Percentiles rank a stretch among this genome's conserved stretches.
Conservation (phyloP, 768 basidiomycete species). For the Lactarius quietus region DNA sequence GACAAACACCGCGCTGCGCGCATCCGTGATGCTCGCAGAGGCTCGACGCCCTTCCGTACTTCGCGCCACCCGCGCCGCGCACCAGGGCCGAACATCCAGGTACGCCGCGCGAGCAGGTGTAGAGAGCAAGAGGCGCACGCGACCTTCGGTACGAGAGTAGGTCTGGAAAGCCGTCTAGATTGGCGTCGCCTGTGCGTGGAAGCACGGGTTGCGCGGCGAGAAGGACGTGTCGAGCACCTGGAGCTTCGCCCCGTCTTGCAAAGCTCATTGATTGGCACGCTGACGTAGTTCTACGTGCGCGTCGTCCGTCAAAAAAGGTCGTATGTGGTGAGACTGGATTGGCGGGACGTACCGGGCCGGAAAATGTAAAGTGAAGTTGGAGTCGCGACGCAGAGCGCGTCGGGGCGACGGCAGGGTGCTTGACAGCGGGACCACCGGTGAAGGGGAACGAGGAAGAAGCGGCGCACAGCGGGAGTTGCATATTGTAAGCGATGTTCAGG, state of each 20-base stretch:
- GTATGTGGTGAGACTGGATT: no score
- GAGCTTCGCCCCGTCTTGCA: slow-evolving; percentile 47
- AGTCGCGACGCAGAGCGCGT: slow-evolving; percentile 82
- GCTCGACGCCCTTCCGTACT: slow-evolving; percentile 54
- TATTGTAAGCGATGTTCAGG: slow-evolving; percentile 92
- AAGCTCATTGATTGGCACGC: slow-evolving; percentile 62
- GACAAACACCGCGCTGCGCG: slow-evolving; percentile 70
- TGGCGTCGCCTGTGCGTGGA: slow-evolving; percentile 81
- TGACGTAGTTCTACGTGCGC: slow-evolving; percentile 61
- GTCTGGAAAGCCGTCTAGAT: slow-evolving; percentile 95
- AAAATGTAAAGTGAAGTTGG: slow-evolving; percentile 68
- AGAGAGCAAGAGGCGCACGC: slow-evolving; percentile 61
- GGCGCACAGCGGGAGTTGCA: slow-evolving; percentile 80
- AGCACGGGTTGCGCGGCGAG: slow-evolving; percentile 65
- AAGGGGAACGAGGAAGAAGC: slow-evolving; percentile 48
- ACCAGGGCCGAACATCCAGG: slow-evolving; percentile 53
- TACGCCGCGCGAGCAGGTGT: slow-evolving; percentile 47
- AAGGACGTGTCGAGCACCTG: slow-evolving; percentile 67
- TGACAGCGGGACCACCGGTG: slow-evolving; percentile 38
- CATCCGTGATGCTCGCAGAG: slow-evolving; percentile 72
- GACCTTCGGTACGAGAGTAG: slow-evolving; percentile 58
- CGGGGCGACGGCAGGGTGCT: slow-evolving; percentile 61
- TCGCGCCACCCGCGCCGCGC: slow-evolving; percentile 63
- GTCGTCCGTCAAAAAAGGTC: neutral
- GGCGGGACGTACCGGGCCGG: slow-evolving; percentile 13